Evolutionary conservation across 441 rosid genomes (phyloP).

Genomic region (Adansonia rubrostipa): DNA sequence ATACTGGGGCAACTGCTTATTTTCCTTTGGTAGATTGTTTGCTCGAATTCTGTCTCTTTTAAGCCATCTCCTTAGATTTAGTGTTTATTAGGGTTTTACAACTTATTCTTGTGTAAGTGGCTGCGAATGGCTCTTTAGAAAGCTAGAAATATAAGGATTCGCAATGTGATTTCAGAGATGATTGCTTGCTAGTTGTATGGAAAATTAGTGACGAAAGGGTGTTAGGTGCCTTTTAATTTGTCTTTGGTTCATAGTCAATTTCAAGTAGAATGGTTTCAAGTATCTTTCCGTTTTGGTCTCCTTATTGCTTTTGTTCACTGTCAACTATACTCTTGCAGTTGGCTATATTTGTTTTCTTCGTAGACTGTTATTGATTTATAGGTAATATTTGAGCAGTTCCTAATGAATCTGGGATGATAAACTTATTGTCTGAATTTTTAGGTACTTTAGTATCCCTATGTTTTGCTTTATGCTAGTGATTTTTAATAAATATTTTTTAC

Average conservation of each 20-base stretch:
- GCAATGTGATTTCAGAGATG: background rate
- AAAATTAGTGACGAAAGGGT: background rate
- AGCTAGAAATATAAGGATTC: background rate
- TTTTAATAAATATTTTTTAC: background rate
- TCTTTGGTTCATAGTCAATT: background rate
- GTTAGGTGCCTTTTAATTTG: background rate
- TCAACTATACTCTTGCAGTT: background rate
- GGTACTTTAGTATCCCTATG: background rate
- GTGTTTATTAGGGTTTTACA: background rate
- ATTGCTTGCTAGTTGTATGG: background rate
- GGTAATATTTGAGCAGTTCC: background rate
- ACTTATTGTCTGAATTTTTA: background rate
- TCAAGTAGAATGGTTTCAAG: background rate
- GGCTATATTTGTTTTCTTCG: background rate
- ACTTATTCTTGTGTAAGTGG: conserved; percentile 2
- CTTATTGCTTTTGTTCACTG: background rate
- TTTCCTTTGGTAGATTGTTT: background rate
- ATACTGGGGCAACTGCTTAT: background rate
- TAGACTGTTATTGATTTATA: background rate
- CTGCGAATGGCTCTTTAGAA: background rate
- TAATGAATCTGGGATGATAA: background rate
- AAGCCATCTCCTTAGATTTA: background rate
- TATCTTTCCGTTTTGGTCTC: background rate
- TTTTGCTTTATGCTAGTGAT: background rate
- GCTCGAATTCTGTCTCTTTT: background rate